Percentiles rank a stretch among this genome's conserved stretches.
Conservation (phyloP, 805 yeast species). For the Cyberlindnera mississippiensis region DNA sequence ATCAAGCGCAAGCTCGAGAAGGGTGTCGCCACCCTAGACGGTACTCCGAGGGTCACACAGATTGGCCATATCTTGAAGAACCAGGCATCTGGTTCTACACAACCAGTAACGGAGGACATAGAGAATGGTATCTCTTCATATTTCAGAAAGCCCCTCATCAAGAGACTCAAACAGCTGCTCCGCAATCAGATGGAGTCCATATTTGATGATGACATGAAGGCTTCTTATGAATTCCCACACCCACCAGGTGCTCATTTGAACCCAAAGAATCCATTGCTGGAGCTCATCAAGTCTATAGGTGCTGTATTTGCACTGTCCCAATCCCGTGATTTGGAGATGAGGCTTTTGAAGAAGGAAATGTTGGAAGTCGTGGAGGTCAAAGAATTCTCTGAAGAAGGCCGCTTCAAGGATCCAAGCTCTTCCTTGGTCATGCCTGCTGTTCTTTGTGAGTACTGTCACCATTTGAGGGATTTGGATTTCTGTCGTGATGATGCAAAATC, state of each 20-base stretch:
- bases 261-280: constrained; percentile 69
- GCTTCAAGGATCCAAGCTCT: constrained; percentile 70
- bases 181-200: constrained; percentile 71
- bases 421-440: constrained; percentile 63
- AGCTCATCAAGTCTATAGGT: constrained; percentile 69
- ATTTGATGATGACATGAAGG: constrained; percentile 56
- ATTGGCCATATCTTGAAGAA: constrained; percentile 50
- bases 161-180: constrained; percentile 60
- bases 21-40: constrained; percentile 28
- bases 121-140: constrained; percentile 47
- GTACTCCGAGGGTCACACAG: constrained; percentile 66
- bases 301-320: constrained; percentile 68
- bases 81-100: constrained; percentile 29
- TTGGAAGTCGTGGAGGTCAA: constrained; percentile 70
- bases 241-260: constrained; percentile 69
- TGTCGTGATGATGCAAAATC: constrained; percentile 58
- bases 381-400: constrained; percentile 77
- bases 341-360: constrained; percentile 71
- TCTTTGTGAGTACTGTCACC: constrained; percentile 76
- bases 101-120: constrained; percentile 33
- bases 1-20: constrained; percentile 46
- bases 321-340: constrained; percentile 63
- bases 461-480: constrained; percentile 71
- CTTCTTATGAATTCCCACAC: constrained; percentile 68
- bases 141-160: constrained; percentile 60